A percentile compares a stretch with the other conserved stretches of the same genome.
phyloP scores from a whole-genome alignment of 1,284 basidiomycete species.

The Psilocybe mexicana region DNA sequence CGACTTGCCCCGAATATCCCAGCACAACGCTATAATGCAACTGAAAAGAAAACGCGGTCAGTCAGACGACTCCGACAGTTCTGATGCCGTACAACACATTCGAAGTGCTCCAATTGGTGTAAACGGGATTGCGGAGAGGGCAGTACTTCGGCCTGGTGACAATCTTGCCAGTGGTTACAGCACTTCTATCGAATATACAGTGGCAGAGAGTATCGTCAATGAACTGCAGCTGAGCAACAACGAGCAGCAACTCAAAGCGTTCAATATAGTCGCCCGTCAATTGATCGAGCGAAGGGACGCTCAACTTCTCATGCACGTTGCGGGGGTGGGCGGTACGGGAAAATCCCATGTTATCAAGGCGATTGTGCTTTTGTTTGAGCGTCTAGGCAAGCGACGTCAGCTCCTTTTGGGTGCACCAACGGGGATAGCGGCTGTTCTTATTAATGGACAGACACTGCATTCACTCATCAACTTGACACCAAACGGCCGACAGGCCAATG shows the following conservation, averaged over 20 bases:
- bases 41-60: too few species aligned
- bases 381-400: background rate
- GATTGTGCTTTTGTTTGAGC: constrained; percentile 4
- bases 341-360: constrained; percentile 15
- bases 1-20: background rate
- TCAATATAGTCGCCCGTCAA: constrained; percentile 3
- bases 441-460: constrained; percentile 13
- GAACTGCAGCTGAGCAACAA: background rate
- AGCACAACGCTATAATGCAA: background rate
- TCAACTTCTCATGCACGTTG: constrained; percentile 12
- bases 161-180: too few species aligned
- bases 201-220: background rate
- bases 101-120: background rate
- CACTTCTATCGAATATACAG: background rate
- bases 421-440: constrained; percentile 13
- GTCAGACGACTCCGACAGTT: too few species aligned
- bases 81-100: background rate
- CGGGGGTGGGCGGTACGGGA: constrained; percentile 13
- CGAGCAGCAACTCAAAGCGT: background rate
- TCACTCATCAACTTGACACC: background rate
- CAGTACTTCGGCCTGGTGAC: too few species aligned
- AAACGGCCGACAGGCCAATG: background rate
- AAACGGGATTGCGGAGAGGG: background rate
- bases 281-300: background rate
- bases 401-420: constrained; percentile 12